Percentiles rank a stretch among this genome's conserved stretches.
phyloP scores from a whole-genome alignment of 129 eudicot species.

The Tagetes patula region DNA sequence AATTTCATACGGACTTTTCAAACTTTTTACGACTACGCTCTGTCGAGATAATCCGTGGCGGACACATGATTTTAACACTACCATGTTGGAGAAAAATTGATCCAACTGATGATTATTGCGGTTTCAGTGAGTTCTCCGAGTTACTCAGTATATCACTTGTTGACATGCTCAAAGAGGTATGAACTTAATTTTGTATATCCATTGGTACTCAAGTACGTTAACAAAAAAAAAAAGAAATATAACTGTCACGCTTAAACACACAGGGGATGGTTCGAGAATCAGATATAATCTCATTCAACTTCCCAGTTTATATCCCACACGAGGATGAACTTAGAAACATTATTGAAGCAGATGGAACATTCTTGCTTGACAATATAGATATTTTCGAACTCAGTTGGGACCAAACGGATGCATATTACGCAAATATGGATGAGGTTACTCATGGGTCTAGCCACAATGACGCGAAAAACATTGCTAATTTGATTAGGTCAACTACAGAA shows the following conservation, averaged over 20 bases:
- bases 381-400: not conserved
- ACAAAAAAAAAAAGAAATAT: too few species aligned
- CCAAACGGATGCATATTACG: not conserved
- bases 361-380: not conserved
- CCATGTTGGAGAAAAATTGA: not conserved
- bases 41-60: not conserved
- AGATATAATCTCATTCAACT: constrained; percentile 5
- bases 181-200: not conserved
- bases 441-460: not conserved
- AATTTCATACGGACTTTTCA: not conserved
- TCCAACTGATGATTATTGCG: not conserved
- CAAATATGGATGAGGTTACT: not conserved
- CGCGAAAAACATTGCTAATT: not conserved
- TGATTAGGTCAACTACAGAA: not conserved
- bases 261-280: not conserved
- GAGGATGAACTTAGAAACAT: constrained; percentile 1
- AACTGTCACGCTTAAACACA: not conserved
- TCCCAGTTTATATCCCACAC: constrained; percentile 1
- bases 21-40: not conserved
- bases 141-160: not conserved
- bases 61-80: not conserved
- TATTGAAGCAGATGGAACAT: not conserved
- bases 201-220: too few species aligned
- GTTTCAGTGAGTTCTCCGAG: not conserved
- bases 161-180: not conserved